A percentile compares a stretch with the other conserved stretches of the same genome.
Conservation (phyloP, 768 basidiomycete species). For the Amanita rubescens region DNA sequence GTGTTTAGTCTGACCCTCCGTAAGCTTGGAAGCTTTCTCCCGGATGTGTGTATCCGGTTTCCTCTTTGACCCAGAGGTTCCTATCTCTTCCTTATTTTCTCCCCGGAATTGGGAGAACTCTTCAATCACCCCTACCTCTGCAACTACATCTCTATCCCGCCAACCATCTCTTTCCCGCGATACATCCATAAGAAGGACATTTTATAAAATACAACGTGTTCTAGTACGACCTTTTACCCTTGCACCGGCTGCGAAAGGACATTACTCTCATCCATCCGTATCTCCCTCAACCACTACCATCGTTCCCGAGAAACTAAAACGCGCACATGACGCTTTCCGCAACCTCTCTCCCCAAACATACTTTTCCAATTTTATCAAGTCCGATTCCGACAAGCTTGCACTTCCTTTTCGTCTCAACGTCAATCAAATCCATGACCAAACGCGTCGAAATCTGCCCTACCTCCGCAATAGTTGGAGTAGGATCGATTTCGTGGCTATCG, state of each 20-base stretch:
- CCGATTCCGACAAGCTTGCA: constrained; percentile 38
- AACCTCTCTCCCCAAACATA: constrained; percentile 42
- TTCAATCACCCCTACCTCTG: constrained; percentile 21
- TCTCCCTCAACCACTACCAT: constrained; percentile 6
- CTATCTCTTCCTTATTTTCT: constrained; percentile 41
- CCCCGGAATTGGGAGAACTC: constrained; percentile 25
- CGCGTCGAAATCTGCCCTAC: constrained; percentile 73
- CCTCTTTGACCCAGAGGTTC: constrained; percentile 75
- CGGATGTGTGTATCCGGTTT: constrained; percentile 89
- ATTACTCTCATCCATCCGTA: constrained; percentile 17
- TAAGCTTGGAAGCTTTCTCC: constrained; percentile 75
- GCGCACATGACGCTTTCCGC: constrained; percentile 32
- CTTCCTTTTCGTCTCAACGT: constrained; percentile 61
- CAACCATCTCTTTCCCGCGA: constrained; percentile 36
- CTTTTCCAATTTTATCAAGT: constrained; percentile 40
- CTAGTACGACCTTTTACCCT: constrained; percentile 51
- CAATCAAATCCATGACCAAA: constrained; percentile 45
- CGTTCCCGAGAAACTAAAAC: constrained; percentile 1
- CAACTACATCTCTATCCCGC: constrained; percentile 21
- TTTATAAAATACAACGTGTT: constrained; percentile 38
- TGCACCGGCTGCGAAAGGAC: constrained; percentile 20
- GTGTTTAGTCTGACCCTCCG: background rate
- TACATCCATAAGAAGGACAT: constrained; percentile 36
- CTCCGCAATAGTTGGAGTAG: constrained; percentile 89
- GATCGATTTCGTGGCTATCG: constrained; percentile 81